These are phyloP conservation scores for Fusarium sp. DNA, from an alignment of 2,329 filamentous ascomycete genomes.

Conservation along the genomic window DNA sequence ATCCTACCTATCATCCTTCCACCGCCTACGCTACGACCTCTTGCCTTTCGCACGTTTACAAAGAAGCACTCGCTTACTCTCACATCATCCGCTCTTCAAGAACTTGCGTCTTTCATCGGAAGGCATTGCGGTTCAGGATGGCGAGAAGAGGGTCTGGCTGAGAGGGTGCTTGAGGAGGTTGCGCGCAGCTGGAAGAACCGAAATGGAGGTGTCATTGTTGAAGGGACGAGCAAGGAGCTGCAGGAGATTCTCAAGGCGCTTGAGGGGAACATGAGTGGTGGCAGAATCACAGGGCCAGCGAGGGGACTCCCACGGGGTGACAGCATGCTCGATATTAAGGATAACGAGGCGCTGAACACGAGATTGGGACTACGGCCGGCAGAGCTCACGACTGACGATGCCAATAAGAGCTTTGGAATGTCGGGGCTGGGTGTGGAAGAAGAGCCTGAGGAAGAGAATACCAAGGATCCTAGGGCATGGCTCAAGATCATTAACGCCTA, in stretches of 20 bases:
- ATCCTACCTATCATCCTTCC: slow-evolving; percentile 92
- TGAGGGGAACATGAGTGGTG: slow-evolving; percentile 91
- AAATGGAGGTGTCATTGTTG: slow-evolving; percentile 90
- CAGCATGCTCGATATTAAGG: slow-evolving; percentile 71
- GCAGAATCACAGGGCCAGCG: slow-evolving; percentile 68
- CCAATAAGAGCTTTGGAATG: slow-evolving; percentile 73
- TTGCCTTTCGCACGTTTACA: slow-evolving; percentile 95
- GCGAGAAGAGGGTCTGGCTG: slow-evolving; percentile 93
- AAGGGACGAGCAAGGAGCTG: slow-evolving; percentile 79
- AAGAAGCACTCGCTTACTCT: slow-evolving; percentile 97
- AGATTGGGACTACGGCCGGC: slow-evolving; percentile 63
- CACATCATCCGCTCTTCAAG: slow-evolving; percentile 85
- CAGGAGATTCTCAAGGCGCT: slow-evolving; percentile 85
- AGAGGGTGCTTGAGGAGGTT: slow-evolving; percentile 91
- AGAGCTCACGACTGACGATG: slow-evolving; percentile 66
- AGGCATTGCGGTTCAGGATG: slow-evolving; percentile 95
- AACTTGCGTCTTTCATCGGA: slow-evolving; percentile 89
- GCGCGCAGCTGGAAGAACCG: slow-evolving; percentile 92
- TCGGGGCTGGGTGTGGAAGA: slow-evolving; percentile 63
- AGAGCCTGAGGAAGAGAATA: slow-evolving; percentile 66
- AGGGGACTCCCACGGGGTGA: slow-evolving; percentile 64
- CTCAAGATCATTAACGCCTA: slow-evolving; percentile 85
- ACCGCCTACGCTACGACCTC: slow-evolving; percentile 83
- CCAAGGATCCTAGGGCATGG: slow-evolving; percentile 81
- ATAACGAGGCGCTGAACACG: slow-evolving; percentile 64